Base-by-base conservation (phyloP, 2,329 filamentous ascomycete species). In the Colletotrichum shisoi region DNA sequence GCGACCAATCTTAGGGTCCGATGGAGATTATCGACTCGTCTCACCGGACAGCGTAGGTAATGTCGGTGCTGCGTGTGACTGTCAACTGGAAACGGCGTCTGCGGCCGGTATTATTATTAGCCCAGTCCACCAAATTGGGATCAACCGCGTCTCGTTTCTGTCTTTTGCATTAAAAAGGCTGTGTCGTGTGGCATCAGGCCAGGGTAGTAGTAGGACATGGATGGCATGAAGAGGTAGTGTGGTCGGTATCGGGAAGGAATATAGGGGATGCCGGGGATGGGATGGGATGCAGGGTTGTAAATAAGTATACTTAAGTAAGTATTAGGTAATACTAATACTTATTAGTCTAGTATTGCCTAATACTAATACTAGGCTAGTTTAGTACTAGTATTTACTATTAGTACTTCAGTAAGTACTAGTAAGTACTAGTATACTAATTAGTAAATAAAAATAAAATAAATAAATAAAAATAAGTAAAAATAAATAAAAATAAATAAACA, bases 11-110 rank as follows among this genome's bases (percentile, higher is more conserved):
- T 44, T 44, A 5, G 40, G 27, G 49, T 12, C 49, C 11, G 15
- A 19, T 34, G 31, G 90, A 69, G 31, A 63, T 57, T 63, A 51
- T 44, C 54, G 62, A 62, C 49, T 63, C 60, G 57, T 67, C 60
- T 63, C 63, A 57, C 52, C 42, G 17, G 15, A 11, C 17, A 17
- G 15, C 17, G 15, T 77, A 85, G 49, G 82, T 90, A 31, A 79
- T 85, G 62, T 3, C 6, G 2, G 1, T 45, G 24, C n/a, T 27
- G 53, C 11, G 27, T 57, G 39, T 31, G 39, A 21, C n/a, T 57
- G 39, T 40, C 19, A 31, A 40, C 52, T 57, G 63, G 52, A 56
- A 42, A 49, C 44, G 62, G 57, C 42, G 27, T 34, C 48, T 52
- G 63, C 37, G 42, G 39, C 44, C n/a, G 52, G 52, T 46, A 37